A percentile compares a stretch with the other conserved stretches of the same genome.
Conservation (phyloP, 495 filamentous ascomycete genomes). For the Penicillium canescens region DNA sequence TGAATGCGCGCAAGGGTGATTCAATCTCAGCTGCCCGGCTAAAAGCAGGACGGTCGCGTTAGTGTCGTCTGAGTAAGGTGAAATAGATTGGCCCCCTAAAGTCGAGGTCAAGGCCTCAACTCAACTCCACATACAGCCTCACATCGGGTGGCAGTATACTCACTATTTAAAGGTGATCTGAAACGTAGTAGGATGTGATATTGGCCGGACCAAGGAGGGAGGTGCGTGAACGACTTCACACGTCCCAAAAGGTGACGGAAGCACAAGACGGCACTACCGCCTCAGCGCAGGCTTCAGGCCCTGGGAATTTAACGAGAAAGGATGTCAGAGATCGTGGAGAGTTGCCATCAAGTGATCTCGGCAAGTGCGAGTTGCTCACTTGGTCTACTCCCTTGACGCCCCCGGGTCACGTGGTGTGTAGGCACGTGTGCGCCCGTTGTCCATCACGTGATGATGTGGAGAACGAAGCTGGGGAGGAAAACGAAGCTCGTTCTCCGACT, state of each 20-base stretch:
- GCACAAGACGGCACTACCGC: constrained; percentile 38
- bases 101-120: background rate
- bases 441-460: constrained; percentile 24
- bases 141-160: constrained; percentile 2
- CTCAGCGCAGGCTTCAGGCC: constrained; percentile 36
- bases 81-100: constrained; percentile 5
- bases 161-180: constrained; percentile 13
- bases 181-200: constrained; percentile 3
- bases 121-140: constrained; percentile 3
- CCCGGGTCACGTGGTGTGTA: constrained; percentile 16
- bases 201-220: constrained; percentile 36
- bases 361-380: constrained; percentile 20
- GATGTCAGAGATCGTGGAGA: constrained; percentile 26
- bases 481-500: constrained; percentile 13
- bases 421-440: constrained; percentile 20
- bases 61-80: constrained; percentile 21
- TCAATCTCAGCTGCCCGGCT: constrained; percentile 20
- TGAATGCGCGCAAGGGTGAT: constrained; percentile 14
- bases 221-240: constrained; percentile 33
- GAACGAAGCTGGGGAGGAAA: constrained; percentile 19
- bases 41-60: constrained; percentile 29
- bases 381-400: constrained; percentile 27
- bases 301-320: constrained; percentile 24
- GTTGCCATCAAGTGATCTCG: constrained; percentile 31
- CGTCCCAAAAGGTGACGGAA: constrained; percentile 27